These are phyloP conservation scores for Phytophthora megakarya DNA, from an alignment of 352 stramenopile species.

Conservation along the genomic window DNA sequence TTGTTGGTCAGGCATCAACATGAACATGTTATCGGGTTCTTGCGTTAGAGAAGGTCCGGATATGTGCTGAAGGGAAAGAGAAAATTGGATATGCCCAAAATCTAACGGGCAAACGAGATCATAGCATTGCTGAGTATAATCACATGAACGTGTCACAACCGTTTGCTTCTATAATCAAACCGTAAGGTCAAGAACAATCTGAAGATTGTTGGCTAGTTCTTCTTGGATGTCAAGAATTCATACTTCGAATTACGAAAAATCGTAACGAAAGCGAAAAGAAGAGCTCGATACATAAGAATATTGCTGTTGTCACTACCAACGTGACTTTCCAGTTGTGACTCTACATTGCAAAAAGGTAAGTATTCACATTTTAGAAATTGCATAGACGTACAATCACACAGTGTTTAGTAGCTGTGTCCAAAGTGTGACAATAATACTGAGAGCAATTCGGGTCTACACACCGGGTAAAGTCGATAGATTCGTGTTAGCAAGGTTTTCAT, in stretches of 20 bases:
- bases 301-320: conserved; percentile 37
- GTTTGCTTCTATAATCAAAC: no score
- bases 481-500: neutral
- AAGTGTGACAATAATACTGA: conserved; percentile 64
- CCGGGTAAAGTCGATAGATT: neutral
- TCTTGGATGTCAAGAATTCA: neutral
- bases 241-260: conserved; percentile 15
- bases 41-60: no score
- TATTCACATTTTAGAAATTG: no score
- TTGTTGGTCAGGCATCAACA: neutral
- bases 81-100: no score
- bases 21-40: neutral
- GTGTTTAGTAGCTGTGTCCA: conserved; percentile 47
- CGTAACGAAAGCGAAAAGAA: conserved; percentile 45
- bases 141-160: no score
- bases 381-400: conserved; percentile 60
- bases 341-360: conserved; percentile 27
- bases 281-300: conserved; percentile 50
- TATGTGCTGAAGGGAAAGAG: no score
- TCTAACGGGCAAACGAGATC: no score
- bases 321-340: conserved; percentile 42
- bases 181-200: no score
- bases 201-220: neutral
- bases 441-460: conserved; percentile 60
- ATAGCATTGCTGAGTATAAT: no score